Percentiles rank a stretch among this genome's conserved stretches.
These are phyloP conservation scores for Aspergillus pseudoglaucus DNA, from an alignment of 2,329 filamentous ascomycete species.

Conservation along the genomic window DNA sequence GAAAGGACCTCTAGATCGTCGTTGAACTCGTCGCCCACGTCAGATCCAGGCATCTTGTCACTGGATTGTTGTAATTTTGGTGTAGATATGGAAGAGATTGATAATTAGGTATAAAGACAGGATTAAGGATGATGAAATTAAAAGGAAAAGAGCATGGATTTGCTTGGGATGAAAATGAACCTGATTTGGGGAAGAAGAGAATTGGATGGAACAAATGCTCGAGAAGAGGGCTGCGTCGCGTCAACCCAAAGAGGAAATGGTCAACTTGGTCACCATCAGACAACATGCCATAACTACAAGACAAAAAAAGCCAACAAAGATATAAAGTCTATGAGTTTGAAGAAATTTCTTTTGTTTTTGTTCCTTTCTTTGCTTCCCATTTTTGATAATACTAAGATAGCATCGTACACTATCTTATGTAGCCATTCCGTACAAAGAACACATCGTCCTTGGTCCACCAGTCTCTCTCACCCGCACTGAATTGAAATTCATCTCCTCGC, in stretches of 20 bases:
- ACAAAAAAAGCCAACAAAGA: background rate
- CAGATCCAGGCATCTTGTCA: constrained; percentile 46
- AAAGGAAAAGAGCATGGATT: background rate
- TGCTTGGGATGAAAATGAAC: background rate
- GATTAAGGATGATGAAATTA: background rate
- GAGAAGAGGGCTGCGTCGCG: too few relatives aligned
- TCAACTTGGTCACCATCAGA: background rate
- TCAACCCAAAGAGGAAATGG: background rate
- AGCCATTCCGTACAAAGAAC: constrained; percentile 21
- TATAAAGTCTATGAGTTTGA: background rate
- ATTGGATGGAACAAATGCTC: background rate
- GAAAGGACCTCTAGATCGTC: constrained; percentile 38
- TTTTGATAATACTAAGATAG: constrained; percentile 13
- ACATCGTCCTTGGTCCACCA: constrained; percentile 23
- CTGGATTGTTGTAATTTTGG: background rate
- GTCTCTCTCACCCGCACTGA: constrained; percentile 19
- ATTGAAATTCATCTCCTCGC: constrained; percentile 23
- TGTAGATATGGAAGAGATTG: background rate
- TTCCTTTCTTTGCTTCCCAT: constrained; percentile 16
- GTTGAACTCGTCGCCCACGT: constrained; percentile 45
- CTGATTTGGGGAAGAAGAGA: background rate
- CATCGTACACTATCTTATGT: constrained; percentile 18
- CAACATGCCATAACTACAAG: background rate
- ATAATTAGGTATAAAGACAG: background rate
- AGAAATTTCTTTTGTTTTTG: constrained; percentile 6